Conservation (phyloP, 495 filamentous ascomycete species). For the Podospora pseudopauciseta region DNA sequence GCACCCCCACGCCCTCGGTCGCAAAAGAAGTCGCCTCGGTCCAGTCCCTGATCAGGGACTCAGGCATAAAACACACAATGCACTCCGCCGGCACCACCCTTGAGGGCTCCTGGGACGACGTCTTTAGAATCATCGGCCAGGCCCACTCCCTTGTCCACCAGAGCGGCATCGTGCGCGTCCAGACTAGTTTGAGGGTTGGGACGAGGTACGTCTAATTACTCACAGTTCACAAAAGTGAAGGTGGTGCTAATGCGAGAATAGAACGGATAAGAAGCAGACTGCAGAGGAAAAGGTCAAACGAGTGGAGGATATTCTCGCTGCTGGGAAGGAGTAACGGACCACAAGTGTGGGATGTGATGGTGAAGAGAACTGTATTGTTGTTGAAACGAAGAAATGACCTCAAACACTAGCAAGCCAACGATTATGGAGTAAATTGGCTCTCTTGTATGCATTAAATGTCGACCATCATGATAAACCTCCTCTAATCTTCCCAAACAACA, state of each 20-base stretch:
- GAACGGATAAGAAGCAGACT: conserved; percentile 49
- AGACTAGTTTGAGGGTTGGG: conserved; percentile 84
- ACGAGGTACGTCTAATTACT: conserved; percentile 57
- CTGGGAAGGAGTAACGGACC: neutral
- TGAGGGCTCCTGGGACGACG: conserved; percentile 87
- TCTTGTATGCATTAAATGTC: neutral
- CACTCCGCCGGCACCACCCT: conserved; percentile 90
- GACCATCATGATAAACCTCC: neutral
- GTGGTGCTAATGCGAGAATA: conserved; percentile 13
- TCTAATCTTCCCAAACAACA: neutral
- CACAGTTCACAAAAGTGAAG: neutral
- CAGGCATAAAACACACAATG: conserved; percentile 78
- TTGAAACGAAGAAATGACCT: neutral
- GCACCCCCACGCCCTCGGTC: conserved; percentile 77
- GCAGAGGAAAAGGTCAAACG: conserved; percentile 47
- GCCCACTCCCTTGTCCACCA: conserved; percentile 81
- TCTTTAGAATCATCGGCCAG: conserved; percentile 85
- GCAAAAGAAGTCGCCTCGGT: conserved; percentile 84
- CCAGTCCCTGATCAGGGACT: conserved; percentile 76
- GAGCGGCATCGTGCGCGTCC: conserved; percentile 75
- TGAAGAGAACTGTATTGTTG: neutral
- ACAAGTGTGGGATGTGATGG: neutral
- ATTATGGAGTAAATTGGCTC: neutral
- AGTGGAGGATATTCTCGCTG: conserved; percentile 41
- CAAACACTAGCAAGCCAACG: neutral